Evolutionary conservation across 2,329 filamentous ascomycete species (phyloP), one percentile per base, ranked within the genome.

Genomic region (Microcyclosporella mali): DNA sequence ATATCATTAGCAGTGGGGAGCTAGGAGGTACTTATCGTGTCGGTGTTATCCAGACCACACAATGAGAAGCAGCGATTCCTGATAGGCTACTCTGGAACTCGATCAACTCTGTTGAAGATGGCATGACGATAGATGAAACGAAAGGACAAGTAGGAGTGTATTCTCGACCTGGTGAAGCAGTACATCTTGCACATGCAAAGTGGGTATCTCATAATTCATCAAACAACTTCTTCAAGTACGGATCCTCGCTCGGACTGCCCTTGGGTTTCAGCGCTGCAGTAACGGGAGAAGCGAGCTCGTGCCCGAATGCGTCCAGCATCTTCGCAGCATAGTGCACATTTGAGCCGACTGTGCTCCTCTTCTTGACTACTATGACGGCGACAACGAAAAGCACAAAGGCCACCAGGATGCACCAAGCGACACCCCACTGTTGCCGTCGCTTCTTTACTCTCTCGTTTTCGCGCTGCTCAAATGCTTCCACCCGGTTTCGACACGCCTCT

Each of bases 381-480:
- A 57, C 16, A 11, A 61, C 14, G 25, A 61, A 35, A 25, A 57
- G 43, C 9, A 55, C 18, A 6, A 60, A 18, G 4, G 52, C 48
- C 6, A 50, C 49, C 3, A 61, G 32, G 8, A 50, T 32, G 6
- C 49, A 50, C 58, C 59, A 61, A 10, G 52, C 54, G 15, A 56
- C 54, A 34, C 52, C 47, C 52, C 55, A 60, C 17, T 53, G 53
- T 35, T 57, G 57, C 34, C 56, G 50, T 8, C 57, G 84, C 55
- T 71, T 78, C 56, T 84, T 79, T 64, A 85, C 78, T 72, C 81
- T 83, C 55, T 80, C 77, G 36, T 69, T 71, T 62, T 88, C 84
- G 1, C 77, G 73, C 43, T 70, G 72, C 60, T 85, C 82, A 74
- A 83, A 85, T 19, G 70, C 68, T 58, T 85, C 81, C 11, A 89